These are phyloP conservation scores for Oligophagozyma castellii DNA, from an alignment of 1,139 yeast species.

Conservation along the genomic window DNA sequence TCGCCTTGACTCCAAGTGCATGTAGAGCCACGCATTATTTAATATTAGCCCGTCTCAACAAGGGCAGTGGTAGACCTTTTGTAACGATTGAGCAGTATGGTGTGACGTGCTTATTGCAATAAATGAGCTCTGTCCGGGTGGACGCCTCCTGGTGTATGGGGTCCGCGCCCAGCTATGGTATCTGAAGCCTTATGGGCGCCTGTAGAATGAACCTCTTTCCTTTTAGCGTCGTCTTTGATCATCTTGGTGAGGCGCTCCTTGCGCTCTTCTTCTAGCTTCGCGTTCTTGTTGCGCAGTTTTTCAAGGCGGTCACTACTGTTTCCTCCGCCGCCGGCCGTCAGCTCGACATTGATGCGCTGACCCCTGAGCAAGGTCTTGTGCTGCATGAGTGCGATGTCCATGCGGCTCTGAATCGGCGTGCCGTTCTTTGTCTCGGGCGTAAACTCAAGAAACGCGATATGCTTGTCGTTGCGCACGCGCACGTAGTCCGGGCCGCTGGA, in stretches of 20 bases:
- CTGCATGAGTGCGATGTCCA: slow-evolving; percentile 70
- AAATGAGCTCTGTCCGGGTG: slow-evolving; percentile 24
- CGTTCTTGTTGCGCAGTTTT: slow-evolving; percentile 70
- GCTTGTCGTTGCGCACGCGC: slow-evolving; percentile 70
- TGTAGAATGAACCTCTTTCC: too few species aligned
- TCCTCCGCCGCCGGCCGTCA: slow-evolving; percentile 98
- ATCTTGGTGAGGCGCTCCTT: slow-evolving; percentile 32
- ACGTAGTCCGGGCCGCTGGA: slow-evolving; percentile 59
- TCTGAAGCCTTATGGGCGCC: not conserved
- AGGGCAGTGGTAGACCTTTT: too few species aligned
- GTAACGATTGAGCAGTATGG: too few species aligned
- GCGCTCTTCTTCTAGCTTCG: slow-evolving; percentile 53
- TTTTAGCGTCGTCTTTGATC: slow-evolving; percentile 11
- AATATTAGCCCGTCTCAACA: too few species aligned
- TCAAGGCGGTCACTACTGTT: slow-evolving; percentile 56
- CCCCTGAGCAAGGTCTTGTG: slow-evolving; percentile 60
- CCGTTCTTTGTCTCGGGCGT: slow-evolving; percentile 36
- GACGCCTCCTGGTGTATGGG: slow-evolving; percentile 9
- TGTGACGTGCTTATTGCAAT: slow-evolving; percentile 9
- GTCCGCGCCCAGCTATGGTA: slow-evolving; percentile 2
- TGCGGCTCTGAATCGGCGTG: slow-evolving; percentile 54
- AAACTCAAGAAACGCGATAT: slow-evolving; percentile 88
- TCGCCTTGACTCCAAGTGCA: too few species aligned
- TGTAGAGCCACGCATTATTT: too few species aligned
- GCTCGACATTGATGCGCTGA: slow-evolving; percentile 81